phyloP scores from a whole-genome alignment of 1,284 basidiomycete species.

The Hymenochaete sp. region DNA sequence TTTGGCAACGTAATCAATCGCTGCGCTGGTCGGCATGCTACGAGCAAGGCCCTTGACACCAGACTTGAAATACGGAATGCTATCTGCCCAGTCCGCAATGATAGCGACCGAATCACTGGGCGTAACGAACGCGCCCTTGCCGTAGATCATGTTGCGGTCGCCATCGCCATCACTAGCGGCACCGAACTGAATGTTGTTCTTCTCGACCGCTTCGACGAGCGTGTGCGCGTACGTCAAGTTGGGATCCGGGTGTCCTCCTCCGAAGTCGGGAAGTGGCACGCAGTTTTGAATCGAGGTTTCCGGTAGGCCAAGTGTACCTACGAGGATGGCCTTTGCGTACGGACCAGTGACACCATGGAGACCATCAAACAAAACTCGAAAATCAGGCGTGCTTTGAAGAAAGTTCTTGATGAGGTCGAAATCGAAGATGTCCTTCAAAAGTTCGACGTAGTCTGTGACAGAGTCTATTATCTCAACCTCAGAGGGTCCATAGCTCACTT shows the following conservation, averaged over 20 bases:
- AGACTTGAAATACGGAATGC: constrained; percentile 94
- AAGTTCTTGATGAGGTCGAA: constrained; percentile 89
- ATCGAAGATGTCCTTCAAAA: constrained; percentile 90
- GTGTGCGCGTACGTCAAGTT: constrained; percentile 97
- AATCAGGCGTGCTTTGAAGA: constrained; percentile 62
- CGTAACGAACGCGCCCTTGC: constrained; percentile 95
- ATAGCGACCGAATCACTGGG: constrained; percentile 97
- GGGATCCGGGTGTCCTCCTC: constrained; percentile 95
- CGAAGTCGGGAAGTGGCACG: constrained; percentile 87
- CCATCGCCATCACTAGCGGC: constrained; percentile 97
- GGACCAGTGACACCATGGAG: constrained; percentile 96
- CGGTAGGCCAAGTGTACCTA: constrained; percentile 77
- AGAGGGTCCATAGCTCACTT: constrained; percentile 73
- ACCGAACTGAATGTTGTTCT: constrained; percentile 82
- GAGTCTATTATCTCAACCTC: constrained; percentile 92
- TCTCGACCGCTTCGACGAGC: constrained; percentile 89
- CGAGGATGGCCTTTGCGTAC: constrained; percentile 86
- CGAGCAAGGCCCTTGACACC: constrained; percentile 94
- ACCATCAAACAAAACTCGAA: constrained; percentile 92
- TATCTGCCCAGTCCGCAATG: constrained; percentile 93
- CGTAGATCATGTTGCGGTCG: constrained; percentile 99
- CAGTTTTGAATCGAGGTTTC: constrained; percentile 86
- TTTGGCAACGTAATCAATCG: constrained; percentile 94
- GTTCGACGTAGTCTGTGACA: constrained; percentile 80
- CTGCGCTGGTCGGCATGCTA: constrained; percentile 95